Conservation (phyloP, 352 stramenopile species). For the Pelagophyceae sp. region DNA sequence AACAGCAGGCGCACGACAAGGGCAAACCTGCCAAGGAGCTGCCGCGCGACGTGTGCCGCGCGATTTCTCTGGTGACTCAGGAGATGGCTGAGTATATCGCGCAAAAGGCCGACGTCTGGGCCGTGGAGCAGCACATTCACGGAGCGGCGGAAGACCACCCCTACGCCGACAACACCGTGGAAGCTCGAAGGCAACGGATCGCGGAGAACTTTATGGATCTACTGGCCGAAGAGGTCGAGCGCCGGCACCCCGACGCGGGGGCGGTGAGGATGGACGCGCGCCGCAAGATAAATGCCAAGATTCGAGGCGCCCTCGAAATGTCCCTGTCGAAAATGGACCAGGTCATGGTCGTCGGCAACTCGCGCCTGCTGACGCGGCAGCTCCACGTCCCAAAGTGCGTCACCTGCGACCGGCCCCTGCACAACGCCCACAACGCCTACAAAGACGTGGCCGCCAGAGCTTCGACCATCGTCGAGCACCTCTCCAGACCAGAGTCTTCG, state of each 20-base stretch:
- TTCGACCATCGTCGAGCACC: neutral
- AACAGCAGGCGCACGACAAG: neutral
- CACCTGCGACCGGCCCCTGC: constrained; percentile 11
- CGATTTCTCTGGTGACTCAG: constrained; percentile 12
- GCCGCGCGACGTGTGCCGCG: constrained; percentile 1
- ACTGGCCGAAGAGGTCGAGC: neutral
- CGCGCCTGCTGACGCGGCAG: constrained; percentile 6
- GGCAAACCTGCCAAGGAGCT: neutral
- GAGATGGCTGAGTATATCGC: constrained; percentile 19
- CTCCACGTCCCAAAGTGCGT: neutral
- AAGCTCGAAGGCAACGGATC: neutral
- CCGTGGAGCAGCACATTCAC: constrained; percentile 12
- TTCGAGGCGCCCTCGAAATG: neutral
- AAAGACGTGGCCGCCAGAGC: neutral
- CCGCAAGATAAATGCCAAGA: neutral
- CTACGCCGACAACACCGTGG: neutral
- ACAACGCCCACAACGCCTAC: constrained; percentile 9
- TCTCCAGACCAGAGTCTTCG: neutral
- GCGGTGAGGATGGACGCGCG: neutral
- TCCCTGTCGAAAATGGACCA: constrained; percentile 2
- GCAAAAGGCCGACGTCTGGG: constrained; percentile 18
- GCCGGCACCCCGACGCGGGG: neutral
- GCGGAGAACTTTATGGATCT: constrained; percentile 18
- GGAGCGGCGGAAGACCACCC: constrained; percentile 1
- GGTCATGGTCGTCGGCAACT: constrained; percentile 4